Conservation (phyloP, 2,329 filamentous ascomycete genomes). For the Sclerotiophoma versabilis region DNA sequence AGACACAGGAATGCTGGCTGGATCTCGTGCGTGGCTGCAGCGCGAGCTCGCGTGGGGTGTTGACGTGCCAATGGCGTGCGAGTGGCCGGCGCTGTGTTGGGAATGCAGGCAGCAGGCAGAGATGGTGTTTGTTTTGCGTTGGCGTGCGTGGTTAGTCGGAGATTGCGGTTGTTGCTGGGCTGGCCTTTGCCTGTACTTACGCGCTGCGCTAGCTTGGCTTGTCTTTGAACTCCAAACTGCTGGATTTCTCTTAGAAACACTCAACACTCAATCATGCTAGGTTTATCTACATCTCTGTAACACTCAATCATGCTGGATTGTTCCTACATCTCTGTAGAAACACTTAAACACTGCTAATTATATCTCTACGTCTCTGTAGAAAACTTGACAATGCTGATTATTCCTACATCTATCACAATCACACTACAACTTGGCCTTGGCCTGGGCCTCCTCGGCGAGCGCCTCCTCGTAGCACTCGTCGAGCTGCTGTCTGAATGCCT, state of each 20-base stretch:
- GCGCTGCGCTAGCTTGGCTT: too few species aligned
- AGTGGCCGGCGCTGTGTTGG: conserved; percentile 2
- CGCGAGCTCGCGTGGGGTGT: not conserved
- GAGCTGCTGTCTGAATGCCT: conserved; percentile 64
- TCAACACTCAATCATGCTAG: too few species aligned
- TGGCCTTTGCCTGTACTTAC: not conserved
- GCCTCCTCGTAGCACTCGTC: conserved; percentile 69
- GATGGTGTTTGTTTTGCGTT: conserved; percentile 9
- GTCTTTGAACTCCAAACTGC: too few species aligned
- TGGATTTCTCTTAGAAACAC: too few species aligned
- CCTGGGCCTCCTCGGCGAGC: conserved; percentile 50
- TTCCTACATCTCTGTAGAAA: not conserved
- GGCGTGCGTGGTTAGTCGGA: too few species aligned
- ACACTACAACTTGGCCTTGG: conserved; percentile 59
- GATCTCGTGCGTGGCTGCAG: not conserved
- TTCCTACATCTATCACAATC: not conserved
- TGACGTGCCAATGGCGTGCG: conserved; percentile 7
- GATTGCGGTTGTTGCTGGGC: conserved; percentile 8
- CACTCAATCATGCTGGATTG: too few species aligned
- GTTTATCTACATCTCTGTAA: too few species aligned
- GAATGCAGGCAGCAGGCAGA: not conserved
- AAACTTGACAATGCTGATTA: not conserved
- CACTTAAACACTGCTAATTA: too few species aligned
- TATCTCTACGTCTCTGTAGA: not conserved
- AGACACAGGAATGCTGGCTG: not conserved